Conservation (phyloP, 2,329 filamentous ascomycete species). For the Fusarium pseudocircinatum region DNA sequence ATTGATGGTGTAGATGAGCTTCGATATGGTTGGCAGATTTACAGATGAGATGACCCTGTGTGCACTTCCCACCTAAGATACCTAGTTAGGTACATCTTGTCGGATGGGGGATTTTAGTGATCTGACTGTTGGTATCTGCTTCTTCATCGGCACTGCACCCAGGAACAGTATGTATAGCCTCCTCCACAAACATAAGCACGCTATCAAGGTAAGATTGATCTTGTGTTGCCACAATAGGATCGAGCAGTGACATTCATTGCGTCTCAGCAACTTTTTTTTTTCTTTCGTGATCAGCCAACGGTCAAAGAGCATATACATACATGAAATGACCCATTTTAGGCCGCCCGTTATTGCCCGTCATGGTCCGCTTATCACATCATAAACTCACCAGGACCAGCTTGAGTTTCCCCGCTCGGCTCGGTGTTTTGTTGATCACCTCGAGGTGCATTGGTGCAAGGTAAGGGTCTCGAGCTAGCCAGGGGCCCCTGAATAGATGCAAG, state of each 20-base stretch:
- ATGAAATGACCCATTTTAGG: not conserved
- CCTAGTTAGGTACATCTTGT: not conserved
- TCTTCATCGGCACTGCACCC: not conserved
- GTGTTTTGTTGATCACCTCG: slow-evolving; percentile 22
- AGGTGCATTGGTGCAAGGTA: not conserved
- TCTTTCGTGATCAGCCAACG: not conserved
- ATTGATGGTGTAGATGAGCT: slow-evolving; percentile 20
- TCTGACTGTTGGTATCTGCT: slow-evolving; percentile 12
- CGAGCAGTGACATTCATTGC: not conserved
- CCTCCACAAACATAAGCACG: slow-evolving; percentile 20
- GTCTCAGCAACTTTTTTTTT: not conserved
- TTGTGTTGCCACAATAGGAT: slow-evolving; percentile 4
- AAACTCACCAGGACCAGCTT: slow-evolving; percentile 5
- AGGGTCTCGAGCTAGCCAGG: slow-evolving; percentile 19
- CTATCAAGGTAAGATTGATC: slow-evolving; percentile 23
- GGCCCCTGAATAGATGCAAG: slow-evolving; percentile 18
- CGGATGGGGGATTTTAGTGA: not conserved
- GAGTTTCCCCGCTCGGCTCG: slow-evolving; percentile 22
- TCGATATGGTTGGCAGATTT: slow-evolving; percentile 19
- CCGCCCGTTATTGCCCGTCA: slow-evolving; percentile 25
- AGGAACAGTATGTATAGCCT: slow-evolving; percentile 9
- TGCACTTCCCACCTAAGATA: not conserved
- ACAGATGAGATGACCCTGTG: not conserved
- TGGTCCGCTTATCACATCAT: slow-evolving; percentile 31
- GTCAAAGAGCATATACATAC: not conserved